Evolutionary conservation across 768 basidiomycete species (phyloP).

Genomic region (Lactarius quietus): DNA sequence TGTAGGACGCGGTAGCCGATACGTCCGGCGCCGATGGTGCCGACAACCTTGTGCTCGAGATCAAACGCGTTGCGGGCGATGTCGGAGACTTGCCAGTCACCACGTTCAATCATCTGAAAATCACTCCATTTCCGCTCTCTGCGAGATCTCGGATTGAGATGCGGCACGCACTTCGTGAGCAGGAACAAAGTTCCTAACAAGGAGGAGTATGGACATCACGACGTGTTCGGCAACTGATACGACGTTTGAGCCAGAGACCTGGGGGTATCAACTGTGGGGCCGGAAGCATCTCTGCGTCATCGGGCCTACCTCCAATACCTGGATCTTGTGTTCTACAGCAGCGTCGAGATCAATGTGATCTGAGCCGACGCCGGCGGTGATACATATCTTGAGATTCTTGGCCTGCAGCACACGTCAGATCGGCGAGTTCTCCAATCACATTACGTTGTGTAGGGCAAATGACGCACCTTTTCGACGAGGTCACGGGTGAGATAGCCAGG

Average conservation of each 20-base stretch:
- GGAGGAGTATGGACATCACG: slow-evolving; percentile 83
- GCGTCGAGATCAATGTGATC: slow-evolving; percentile 91
- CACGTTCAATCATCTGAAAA: slow-evolving; percentile 69
- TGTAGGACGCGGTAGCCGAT: slow-evolving; percentile 68
- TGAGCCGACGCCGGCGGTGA: slow-evolving; percentile 89
- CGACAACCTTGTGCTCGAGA: slow-evolving; percentile 87
- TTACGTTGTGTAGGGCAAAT: neutral
- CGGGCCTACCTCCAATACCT: slow-evolving; percentile 61
- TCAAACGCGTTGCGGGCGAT: slow-evolving; percentile 83
- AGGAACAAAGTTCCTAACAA: slow-evolving; percentile 86
- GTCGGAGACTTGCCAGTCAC: slow-evolving; percentile 85
- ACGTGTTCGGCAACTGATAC: slow-evolving; percentile 91
- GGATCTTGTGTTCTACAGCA: slow-evolving; percentile 72
- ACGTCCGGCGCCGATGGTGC: slow-evolving; percentile 76
- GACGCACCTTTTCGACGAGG: slow-evolving; percentile 58
- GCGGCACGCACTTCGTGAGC: slow-evolving; percentile 65
- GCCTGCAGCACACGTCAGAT: slow-evolving; percentile 44
- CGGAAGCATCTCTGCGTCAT: neutral
- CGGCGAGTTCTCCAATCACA: slow-evolving; percentile 8
- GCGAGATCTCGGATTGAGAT: neutral
- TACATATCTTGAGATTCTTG: slow-evolving; percentile 83
- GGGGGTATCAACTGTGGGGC: slow-evolving; percentile 18
- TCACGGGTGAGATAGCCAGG: slow-evolving; percentile 79
- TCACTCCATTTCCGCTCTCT: neutral
- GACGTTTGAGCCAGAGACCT: slow-evolving; percentile 86